Base-by-base conservation (phyloP, 805 yeast genomes). In the Metschnikowia kunwiensis region DNA sequence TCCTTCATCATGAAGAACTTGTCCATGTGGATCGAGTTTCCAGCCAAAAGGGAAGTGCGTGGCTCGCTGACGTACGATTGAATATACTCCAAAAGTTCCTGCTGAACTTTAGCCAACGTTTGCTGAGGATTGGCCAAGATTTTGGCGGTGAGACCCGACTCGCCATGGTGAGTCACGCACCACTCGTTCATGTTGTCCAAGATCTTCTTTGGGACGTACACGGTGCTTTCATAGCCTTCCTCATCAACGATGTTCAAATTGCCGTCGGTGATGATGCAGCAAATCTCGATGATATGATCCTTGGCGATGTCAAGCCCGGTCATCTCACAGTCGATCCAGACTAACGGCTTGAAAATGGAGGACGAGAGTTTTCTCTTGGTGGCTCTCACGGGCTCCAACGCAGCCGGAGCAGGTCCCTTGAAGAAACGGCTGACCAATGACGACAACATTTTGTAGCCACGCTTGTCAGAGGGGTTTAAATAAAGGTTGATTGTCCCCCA, bases 261-360 rank as follows among this genome's bases (percentile, higher is more conserved):
- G 7, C 85, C 87, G 53, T 91, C 95, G 2, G 99, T 93, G 30
- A 93, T 70, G 25, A 91, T 65, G 57, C 96, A 88, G 57, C 96
- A 86, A 18, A 93, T 80, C 60, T 93, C 98, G 42, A 93, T 85
- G 49, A 93, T 89, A 40, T 75, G 78, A 57, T 93, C 97, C 24
- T 53, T 48, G n/a, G 72, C 69, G n/a, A 80, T 78, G 50, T 91
- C 83, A 25, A 93, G 65, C 0, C 99, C 99, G 0, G 99, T 93
- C 98, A 93, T 93, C 58, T 93, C 98, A 61, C 97, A 93, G 63
- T 93, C 98, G 12, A 93, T 73, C 98, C 98, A 93, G 4, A 93
- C 94, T 13, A 91, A 68, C 1, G 72, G 72, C 36, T 58, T 55
- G 41, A 27, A 37, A 19, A 44, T 49, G 29, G 48, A 18, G 18